Conservation (phyloP, 345 rosid genomes). For the Eucalyptus viminalis region DNA sequence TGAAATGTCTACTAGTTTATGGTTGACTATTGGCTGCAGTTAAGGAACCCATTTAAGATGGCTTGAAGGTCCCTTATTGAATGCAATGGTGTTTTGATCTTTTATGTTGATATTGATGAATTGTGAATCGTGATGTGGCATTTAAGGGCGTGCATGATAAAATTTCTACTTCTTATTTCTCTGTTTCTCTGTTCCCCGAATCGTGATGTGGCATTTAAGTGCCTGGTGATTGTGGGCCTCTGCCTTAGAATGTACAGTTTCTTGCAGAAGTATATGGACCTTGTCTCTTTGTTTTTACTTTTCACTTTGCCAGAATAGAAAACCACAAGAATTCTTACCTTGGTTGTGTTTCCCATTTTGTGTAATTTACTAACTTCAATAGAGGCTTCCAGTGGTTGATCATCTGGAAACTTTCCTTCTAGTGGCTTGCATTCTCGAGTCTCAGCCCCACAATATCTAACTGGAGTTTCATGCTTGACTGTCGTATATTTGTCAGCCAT, state of each 20-base stretch:
- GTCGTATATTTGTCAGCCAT: not conserved
- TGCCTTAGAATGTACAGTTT: rapidly evolving
- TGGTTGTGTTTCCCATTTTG: not conserved
- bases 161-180: no score
- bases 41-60: not conserved
- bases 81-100: not conserved
- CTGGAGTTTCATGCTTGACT: not conserved
- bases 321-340: not conserved
- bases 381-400: no score
- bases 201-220: no score
- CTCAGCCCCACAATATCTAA: not conserved
- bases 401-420: no score
- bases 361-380: no score
- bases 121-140: not conserved
- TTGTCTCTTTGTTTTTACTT: not conserved
- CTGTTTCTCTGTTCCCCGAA: no score
- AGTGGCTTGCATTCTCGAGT: not conserved
- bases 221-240: not conserved
- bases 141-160: no score
- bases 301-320: not conserved
- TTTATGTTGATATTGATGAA: not conserved
- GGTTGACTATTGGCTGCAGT: not conserved
- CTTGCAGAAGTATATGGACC: not conserved
- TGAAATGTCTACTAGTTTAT: not conserved
- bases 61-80: not conserved